Percentiles rank a stretch among this genome's conserved stretches.
Evolutionary conservation across 2,329 filamentous ascomycete genomes (phyloP).

Genomic region (Aspergillus uvarum): DNA sequence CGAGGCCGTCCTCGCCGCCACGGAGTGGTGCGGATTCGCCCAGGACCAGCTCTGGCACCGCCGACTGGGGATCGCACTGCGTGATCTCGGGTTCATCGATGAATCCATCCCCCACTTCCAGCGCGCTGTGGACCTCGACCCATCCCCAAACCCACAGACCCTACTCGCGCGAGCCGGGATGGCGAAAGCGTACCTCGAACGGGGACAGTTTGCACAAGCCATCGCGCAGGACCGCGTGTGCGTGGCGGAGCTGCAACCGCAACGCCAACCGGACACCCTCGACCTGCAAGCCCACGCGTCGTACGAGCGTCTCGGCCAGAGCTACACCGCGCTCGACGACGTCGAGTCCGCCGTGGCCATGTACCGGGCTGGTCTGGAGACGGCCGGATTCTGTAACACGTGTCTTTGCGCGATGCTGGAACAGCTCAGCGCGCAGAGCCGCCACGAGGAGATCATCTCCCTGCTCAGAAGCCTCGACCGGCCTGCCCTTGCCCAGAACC

Average conservation of each 20-base stretch:
- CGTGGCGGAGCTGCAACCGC: constrained; percentile 13
- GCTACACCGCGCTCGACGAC: constrained; percentile 2
- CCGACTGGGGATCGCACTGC: constrained; percentile 1
- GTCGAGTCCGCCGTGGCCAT: not conserved
- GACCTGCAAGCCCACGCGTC: not conserved
- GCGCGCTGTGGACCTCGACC: constrained; percentile 5
- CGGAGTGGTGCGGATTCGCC: constrained; percentile 2
- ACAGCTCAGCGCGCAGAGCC: not conserved
- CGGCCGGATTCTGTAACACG: not conserved
- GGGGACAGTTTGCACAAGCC: constrained; percentile 14
- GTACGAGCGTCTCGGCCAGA: constrained; percentile 2
- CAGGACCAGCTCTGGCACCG: constrained; percentile 7
- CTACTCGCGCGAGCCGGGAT: not conserved
- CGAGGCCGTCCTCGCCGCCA: constrained; percentile 8
- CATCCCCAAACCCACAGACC: not conserved
- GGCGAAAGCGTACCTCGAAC: not conserved
- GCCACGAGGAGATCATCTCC: constrained; percentile 1
- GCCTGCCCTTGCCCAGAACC: too few species aligned
- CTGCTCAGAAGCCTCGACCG: not conserved
- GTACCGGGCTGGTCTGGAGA: not conserved
- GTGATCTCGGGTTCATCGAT: not conserved
- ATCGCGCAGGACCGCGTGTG: constrained; percentile 19
- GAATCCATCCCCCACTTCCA: not conserved
- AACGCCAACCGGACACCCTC: constrained; percentile 15
- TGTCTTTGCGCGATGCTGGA: constrained; percentile 7